Percentiles rank a stretch among this genome's conserved stretches.
Evolutionary conservation across 1,284 basidiomycete genomes (phyloP).

Genomic region (Ustilago trichophora): DNA sequence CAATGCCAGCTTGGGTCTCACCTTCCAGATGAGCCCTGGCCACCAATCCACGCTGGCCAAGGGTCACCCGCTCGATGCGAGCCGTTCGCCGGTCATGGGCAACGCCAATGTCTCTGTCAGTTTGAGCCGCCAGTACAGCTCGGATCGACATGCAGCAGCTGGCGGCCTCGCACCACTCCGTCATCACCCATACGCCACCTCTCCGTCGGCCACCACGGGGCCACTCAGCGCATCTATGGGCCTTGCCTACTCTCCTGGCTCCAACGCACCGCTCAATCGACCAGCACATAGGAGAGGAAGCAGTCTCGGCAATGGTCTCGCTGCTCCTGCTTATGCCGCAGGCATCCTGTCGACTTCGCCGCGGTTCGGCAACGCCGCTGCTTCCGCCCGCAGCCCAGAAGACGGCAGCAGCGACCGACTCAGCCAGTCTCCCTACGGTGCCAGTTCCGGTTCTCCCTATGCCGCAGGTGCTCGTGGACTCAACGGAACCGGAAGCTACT

Average conservation of each 20-base stretch:
- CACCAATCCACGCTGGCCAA: constrained; percentile 30
- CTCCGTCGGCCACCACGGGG: constrained; percentile 44
- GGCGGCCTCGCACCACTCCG: constrained; percentile 31
- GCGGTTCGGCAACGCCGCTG: constrained; percentile 27
- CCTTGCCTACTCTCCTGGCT: constrained; percentile 53
- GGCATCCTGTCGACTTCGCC: constrained; percentile 48
- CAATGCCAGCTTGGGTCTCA: constrained; percentile 44
- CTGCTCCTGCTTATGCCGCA: constrained; percentile 35
- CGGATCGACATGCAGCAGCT: constrained; percentile 36
- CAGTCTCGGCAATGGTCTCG: constrained; percentile 49
- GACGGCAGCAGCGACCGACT: constrained; percentile 21
- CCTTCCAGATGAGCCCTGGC: constrained; percentile 50
- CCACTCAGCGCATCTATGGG: constrained; percentile 51
- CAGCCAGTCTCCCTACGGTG: constrained; percentile 39
- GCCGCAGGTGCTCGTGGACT: constrained; percentile 24
- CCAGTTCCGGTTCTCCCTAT: constrained; percentile 31
- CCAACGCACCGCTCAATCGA: constrained; percentile 45
- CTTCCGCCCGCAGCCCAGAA: constrained; percentile 14
- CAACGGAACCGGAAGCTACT: constrained; percentile 35
- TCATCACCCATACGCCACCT: constrained; percentile 55
- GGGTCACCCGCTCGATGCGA: constrained; percentile 35
- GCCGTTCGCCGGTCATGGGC: constrained; percentile 28
- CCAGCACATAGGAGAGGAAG: constrained; percentile 45
- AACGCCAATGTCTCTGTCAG: constrained; percentile 29
- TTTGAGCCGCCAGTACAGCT: constrained; percentile 54